Evolutionary conservation across 495 filamentous ascomycete genomes (phyloP).

Genomic region (Jackrogersella minutella): DNA sequence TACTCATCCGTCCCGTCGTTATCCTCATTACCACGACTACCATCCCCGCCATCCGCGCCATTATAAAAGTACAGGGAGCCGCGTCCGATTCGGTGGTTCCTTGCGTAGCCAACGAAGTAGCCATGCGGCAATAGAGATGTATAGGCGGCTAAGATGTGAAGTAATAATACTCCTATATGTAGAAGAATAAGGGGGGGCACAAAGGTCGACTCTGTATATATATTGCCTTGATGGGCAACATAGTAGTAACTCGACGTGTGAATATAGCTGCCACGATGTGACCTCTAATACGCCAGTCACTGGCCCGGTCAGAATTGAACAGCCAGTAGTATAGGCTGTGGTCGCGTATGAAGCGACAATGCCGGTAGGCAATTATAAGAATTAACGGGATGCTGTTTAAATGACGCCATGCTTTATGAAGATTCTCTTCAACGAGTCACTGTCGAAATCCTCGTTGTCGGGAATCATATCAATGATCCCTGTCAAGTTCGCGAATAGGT

Average conservation of each 20-base stretch:
- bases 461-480: slow-evolving; percentile 88
- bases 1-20: slow-evolving; percentile 21
- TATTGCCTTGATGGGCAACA: not conserved
- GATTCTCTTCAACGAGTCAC: slow-evolving; percentile 55
- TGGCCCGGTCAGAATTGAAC: not conserved
- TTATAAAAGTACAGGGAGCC: not conserved
- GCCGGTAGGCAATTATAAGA: not conserved
- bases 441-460: slow-evolving; percentile 63
- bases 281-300: not conserved
- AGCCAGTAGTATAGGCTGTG: not conserved
- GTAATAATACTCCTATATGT: not conserved
- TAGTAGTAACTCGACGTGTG: not conserved
- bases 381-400: slow-evolving; percentile 20
- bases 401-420: slow-evolving; percentile 58
- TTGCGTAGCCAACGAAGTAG: not conserved
- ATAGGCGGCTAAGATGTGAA: not conserved
- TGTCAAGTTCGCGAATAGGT: slow-evolving; percentile 89
- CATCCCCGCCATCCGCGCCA: not conserved
- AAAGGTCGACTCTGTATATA: not conserved
- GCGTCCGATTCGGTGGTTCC: not conserved
- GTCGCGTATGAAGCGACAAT: not conserved
- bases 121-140: not conserved
- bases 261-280: not conserved
- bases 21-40: slow-evolving; percentile 16
- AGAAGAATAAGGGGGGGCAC: not conserved